Percentiles rank a stretch among this genome's conserved stretches.
These are phyloP conservation scores for Bassia scoparia DNA, from an alignment of 148 eudicot species.

Conservation along the genomic window DNA sequence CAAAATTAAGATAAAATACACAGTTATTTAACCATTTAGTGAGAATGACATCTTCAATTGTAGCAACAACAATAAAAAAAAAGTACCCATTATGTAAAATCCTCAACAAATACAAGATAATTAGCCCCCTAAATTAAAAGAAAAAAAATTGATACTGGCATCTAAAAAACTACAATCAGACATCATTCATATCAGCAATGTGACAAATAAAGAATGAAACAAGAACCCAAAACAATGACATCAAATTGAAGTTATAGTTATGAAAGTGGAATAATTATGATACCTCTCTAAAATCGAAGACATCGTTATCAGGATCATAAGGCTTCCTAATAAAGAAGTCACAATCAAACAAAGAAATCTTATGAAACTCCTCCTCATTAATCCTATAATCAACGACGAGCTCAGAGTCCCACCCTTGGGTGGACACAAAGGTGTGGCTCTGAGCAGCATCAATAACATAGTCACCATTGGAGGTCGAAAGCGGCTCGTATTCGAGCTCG, in stretches of 20 bases:
- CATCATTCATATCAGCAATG: too few species aligned
- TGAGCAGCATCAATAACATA: constrained; percentile 47
- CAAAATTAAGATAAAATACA: too few species aligned
- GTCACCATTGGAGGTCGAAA: constrained; percentile 19
- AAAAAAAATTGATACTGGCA: too few species aligned
- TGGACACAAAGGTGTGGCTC: constrained; percentile 66
- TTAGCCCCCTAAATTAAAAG: too few species aligned
- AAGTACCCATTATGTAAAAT: too few species aligned
- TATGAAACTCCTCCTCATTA: constrained; percentile 91
- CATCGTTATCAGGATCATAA: constrained; percentile 85
- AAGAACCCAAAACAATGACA: not conserved
- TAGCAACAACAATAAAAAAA: too few species aligned
- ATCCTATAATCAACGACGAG: constrained; percentile 70
- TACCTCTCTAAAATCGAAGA: constrained; percentile 90
- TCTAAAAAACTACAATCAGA: too few species aligned
- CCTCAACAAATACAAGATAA: too few species aligned
- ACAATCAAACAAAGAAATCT: constrained; percentile 68
- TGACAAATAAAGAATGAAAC: too few species aligned
- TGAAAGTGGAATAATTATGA: not conserved
- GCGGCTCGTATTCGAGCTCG: constrained; percentile 66
- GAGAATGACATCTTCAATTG: too few species aligned
- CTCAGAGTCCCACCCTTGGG: constrained; percentile 74
- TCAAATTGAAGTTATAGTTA: not conserved
- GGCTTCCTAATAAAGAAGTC: constrained; percentile 87
- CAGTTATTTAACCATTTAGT: too few species aligned